Evolutionary conservation across 2,329 filamentous ascomycete species (phyloP), one percentile per base, ranked within the genome.

Genomic region (Diaporthe citriasiana): DNA sequence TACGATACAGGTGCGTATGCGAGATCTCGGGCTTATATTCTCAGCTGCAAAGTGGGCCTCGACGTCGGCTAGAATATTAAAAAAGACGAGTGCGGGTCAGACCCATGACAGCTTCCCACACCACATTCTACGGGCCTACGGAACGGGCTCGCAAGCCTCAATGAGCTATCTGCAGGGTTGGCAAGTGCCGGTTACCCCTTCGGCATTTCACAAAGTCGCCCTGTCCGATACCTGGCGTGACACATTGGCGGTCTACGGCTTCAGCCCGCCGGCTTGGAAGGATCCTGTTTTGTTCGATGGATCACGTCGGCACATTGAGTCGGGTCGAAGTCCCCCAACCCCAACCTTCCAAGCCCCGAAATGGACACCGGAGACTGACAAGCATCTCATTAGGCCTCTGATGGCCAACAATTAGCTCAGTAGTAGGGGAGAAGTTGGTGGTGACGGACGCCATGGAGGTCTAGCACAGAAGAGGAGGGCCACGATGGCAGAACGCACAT

Each of bases 161-260:
- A 51, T 51, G 30, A 66, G 45, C 30, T 25, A 51, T 40, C 47
- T 51, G 35, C 45, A 66, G 60, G 45, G 63, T 27, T 51, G 45
- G 45, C 45, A 66, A 66, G 63, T 68, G 63, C 63, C 63, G 33
- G 38, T 35, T 53, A 15, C 1, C 33, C 33, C 47, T 68, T 47
- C 47, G 63, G 40, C 63, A 68, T 38, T 68, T 68, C 47, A 53
- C 63, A 53, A 68, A 25, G 9, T 65, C 59, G 59, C 33, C 33
- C 47, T 47, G 40, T 47, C 40, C 27, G 59, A 65, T 47, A 25
- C n/a, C 63, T 68, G 47, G 45, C 47, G n/a, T 53, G 63, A 51
- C n/a, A 68, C 47, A 53, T 5, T 53, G 63, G 63, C 63, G 63
- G 63, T 68, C 63, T 40, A 51, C 33, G 40, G n/a, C 63, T 40